phyloP scores from a whole-genome alignment of 1,139 yeast genomes.

The Candida glucosophila region DNA sequence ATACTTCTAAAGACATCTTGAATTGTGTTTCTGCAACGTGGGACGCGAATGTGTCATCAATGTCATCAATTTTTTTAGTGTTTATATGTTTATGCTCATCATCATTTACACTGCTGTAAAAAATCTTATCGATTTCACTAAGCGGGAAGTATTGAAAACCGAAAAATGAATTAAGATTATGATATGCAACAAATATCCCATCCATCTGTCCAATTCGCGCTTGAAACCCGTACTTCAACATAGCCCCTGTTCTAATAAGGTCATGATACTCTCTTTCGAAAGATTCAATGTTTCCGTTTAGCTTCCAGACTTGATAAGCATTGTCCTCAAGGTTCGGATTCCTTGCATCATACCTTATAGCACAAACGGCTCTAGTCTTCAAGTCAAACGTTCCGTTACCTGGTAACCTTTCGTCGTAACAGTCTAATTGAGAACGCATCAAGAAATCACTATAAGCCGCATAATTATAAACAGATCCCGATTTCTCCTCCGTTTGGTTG shows the following conservation, averaged over 20 bases:
- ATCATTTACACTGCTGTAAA: constrained; percentile 14
- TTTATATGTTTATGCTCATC: constrained; percentile 21
- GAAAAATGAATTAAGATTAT: constrained; percentile 69
- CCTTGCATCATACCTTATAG: constrained; percentile 71
- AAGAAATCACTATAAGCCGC: constrained; percentile 60
- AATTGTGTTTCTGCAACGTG: constrained; percentile 68
- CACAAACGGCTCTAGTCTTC: constrained; percentile 85
- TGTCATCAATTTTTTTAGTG: constrained; percentile 22
- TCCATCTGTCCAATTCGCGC: constrained; percentile 97
- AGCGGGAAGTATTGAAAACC: constrained; percentile 88
- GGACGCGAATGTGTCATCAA: constrained; percentile 29
- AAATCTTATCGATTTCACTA: constrained; percentile 51
- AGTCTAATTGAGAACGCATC: constrained; percentile 88
- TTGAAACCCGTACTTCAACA: constrained; percentile 80
- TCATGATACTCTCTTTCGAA: constrained; percentile 75
- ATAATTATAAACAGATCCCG: constrained; percentile 52
- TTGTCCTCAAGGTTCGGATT: constrained; percentile 47
- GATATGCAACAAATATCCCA: constrained; percentile 89
- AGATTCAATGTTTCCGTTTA: constrained; percentile 63
- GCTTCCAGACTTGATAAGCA: constrained; percentile 57
- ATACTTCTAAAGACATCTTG: constrained; percentile 49
- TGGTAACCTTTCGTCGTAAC: constrained; percentile 67
- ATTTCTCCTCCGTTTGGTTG: constrained; percentile 4
- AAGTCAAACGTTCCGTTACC: constrained; percentile 90
- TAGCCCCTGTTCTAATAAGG: constrained; percentile 61